Conservation (phyloP, 2,329 filamentous ascomycete genomes). For the Neurospora crassa region DNA sequence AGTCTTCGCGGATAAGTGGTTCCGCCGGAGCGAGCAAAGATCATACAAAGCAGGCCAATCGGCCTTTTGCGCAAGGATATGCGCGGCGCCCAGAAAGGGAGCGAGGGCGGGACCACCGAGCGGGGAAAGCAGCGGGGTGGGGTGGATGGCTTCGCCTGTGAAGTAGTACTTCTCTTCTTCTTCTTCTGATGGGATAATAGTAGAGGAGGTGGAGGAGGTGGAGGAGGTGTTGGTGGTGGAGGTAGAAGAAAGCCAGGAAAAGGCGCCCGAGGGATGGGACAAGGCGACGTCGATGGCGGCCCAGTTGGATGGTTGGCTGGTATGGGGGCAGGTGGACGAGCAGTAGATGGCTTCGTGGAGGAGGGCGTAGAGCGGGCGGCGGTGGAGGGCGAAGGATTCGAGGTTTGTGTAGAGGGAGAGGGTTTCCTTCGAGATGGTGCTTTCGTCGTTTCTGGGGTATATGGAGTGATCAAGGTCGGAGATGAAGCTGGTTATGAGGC, state of each 20-base stretch:
- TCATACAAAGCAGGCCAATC: conserved; percentile 55
- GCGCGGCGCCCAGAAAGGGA: conserved; percentile 43
- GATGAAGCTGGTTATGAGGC: not conserved
- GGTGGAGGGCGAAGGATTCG: conserved; percentile 42
- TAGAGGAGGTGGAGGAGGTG: not conserved
- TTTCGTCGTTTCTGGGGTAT: not conserved
- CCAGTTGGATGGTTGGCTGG: conserved; percentile 10
- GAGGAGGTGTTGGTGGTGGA: too few species aligned
- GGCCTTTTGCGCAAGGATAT: conserved; percentile 44
- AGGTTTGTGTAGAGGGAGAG: not conserved
- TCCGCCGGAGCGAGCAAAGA: conserved; percentile 30
- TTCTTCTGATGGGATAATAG: conserved; percentile 9
- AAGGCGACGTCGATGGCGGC: not conserved
- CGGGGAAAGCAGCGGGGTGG: conserved; percentile 51
- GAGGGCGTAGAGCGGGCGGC: conserved; percentile 55
- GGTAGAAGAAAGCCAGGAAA: conserved; percentile 16
- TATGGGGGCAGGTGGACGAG: conserved; percentile 13
- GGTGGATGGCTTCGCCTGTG: conserved; percentile 63
- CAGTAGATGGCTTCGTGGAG: conserved; percentile 63
- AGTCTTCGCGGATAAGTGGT: conserved; percentile 20
- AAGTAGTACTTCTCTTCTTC: conserved; percentile 53
- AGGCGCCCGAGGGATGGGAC: conserved; percentile 10
- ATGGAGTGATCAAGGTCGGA: not conserved
- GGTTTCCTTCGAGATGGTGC: not conserved
- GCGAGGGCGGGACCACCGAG: conserved; percentile 43